Evolutionary conservation across 2,329 filamentous ascomycete species (phyloP).

Genomic region (Zymoseptoria tritici): DNA sequence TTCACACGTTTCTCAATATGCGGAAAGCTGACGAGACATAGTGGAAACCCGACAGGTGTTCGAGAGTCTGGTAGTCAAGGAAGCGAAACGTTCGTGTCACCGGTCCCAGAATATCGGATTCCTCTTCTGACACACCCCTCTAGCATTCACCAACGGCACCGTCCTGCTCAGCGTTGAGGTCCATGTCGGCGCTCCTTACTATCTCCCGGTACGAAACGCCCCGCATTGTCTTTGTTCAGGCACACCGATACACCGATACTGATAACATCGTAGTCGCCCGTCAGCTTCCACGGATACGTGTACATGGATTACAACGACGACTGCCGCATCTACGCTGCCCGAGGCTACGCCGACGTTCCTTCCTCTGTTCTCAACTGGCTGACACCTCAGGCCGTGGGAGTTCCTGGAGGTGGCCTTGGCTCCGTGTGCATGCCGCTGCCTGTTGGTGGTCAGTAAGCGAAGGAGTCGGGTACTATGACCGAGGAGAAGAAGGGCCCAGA

Average conservation of each 20-base stretch:
- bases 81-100: neutral
- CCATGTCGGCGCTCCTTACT: conserved; percentile 3
- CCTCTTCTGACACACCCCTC: neutral
- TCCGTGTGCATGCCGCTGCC: conserved; percentile 2
- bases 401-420: conserved; percentile 13
- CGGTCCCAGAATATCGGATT: neutral
- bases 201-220: neutral
- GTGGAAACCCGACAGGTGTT: conserved; percentile 13
- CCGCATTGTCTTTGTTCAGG: neutral
- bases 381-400: conserved; percentile 10
- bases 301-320: conserved; percentile 16
- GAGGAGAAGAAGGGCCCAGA: too few species aligned
- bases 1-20: too few species aligned
- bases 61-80: conserved; percentile 2
- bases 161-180: conserved; percentile 8
- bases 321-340: conserved; percentile 12
- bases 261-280: neutral
- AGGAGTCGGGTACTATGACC: too few species aligned
- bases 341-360: conserved; percentile 9
- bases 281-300: conserved; percentile 12
- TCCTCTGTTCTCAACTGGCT: neutral
- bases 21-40: neutral
- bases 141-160: conserved; percentile 10
- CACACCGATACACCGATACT: neutral
- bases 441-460: neutral